Evolutionary conservation across 2,329 filamentous ascomycete species (phyloP).

Genomic region (Colletotrichum euphorbiae): DNA sequence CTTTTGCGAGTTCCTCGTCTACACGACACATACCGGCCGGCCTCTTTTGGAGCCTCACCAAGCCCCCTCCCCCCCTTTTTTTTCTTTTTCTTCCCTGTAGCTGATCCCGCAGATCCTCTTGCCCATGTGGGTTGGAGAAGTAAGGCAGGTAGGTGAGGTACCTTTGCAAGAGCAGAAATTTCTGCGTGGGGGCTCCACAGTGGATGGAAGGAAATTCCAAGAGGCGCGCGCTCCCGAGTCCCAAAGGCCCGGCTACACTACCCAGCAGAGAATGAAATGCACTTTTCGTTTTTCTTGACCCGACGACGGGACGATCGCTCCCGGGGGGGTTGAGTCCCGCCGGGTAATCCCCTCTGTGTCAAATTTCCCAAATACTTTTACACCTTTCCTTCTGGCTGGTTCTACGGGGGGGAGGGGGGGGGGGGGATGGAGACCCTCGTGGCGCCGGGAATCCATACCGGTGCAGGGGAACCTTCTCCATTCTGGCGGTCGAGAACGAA

Average conservation of each 20-base stretch:
- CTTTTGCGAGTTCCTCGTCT: background rate
- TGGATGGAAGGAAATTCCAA: no score
- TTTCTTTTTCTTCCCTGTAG: conserved; percentile 12
- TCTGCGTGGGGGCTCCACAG: no score
- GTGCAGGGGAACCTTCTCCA: conserved; percentile 21
- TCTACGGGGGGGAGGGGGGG: no score
- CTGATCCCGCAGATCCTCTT: conserved; percentile 6
- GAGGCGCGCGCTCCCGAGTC: background rate
- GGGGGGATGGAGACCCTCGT: no score
- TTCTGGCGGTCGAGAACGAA: conserved; percentile 27
- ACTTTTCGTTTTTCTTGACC: background rate
- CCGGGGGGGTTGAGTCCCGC: conserved; percentile 26
- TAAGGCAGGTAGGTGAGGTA: no score
- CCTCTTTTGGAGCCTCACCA: background rate
- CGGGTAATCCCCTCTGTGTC: conserved; percentile 29
- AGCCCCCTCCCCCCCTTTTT: no score
- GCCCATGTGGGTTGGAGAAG: conserved; percentile 4
- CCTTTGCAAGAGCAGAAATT: background rate
- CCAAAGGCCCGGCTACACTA: background rate
- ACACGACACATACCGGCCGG: no score
- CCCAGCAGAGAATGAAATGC: background rate
- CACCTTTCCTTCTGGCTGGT: background rate
- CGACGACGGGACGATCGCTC: conserved; percentile 35
- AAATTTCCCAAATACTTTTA: background rate
- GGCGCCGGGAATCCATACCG: conserved; percentile 26